phyloP scores from a whole-genome alignment of 1,139 yeast genomes.

The Yamadazyma oceani region DNA sequence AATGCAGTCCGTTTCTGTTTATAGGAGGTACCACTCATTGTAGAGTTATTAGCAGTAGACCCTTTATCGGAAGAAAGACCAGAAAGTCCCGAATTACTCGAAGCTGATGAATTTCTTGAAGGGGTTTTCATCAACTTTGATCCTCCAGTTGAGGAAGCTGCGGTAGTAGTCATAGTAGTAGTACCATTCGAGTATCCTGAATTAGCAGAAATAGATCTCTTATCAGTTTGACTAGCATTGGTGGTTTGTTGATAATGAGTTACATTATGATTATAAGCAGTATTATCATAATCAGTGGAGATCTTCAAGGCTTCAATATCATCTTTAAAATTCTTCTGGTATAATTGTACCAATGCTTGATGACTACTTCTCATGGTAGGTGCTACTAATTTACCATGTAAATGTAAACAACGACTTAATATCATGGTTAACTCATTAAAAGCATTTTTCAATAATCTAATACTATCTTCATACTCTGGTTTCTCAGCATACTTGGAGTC shows the following conservation, averaged over 20 bases:
- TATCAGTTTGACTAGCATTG: conserved; percentile 15
- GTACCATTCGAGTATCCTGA: conserved; percentile 19
- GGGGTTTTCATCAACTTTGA: conserved; percentile 31
- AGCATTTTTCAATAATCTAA: conserved; percentile 54
- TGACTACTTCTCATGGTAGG: conserved; percentile 61
- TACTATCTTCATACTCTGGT: conserved; percentile 45
- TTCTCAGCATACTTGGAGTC: conserved; percentile 39
- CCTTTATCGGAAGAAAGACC: conserved; percentile 22
- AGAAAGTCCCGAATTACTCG: conserved; percentile 31
- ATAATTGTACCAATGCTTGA: conserved; percentile 62
- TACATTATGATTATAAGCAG: conserved; percentile 25
- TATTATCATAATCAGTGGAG: conserved; percentile 32
- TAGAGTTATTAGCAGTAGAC: conserved; percentile 13
- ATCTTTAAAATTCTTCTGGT: conserved; percentile 62
- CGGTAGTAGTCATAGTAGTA: conserved; percentile 13
- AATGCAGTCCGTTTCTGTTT: conserved; percentile 44
- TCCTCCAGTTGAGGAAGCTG: conserved; percentile 14
- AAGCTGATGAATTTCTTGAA: conserved; percentile 29
- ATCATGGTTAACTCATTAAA: conserved; percentile 71
- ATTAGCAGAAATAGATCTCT: conserved; percentile 15
- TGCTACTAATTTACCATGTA: conserved; percentile 71
- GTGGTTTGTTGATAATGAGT: conserved; percentile 17
- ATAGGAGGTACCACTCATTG: conserved; percentile 12
- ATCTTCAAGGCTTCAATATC: conserved; percentile 54
- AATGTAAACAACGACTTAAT: conserved; percentile 62